phyloP scores from a whole-genome alignment of 2,329 filamentous ascomycete genomes.

The Ambrosiella cleistominuta region DNA sequence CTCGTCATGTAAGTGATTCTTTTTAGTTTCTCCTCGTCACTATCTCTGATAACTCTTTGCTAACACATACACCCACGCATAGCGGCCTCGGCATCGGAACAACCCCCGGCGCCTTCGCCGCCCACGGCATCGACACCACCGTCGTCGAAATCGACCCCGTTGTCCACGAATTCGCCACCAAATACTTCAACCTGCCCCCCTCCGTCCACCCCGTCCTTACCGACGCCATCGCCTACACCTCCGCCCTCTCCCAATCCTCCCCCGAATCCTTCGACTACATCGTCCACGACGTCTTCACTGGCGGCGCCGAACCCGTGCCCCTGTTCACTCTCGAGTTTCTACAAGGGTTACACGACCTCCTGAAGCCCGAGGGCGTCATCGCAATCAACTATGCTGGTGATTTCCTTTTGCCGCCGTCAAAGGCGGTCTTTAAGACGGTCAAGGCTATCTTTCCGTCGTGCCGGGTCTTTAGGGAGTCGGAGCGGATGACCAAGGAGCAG shows the following conservation, averaged over 20 bases:
- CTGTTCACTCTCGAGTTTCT: constrained; percentile 84
- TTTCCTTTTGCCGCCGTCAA: constrained; percentile 56
- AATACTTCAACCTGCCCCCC: constrained; percentile 63
- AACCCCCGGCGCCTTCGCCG: constrained; percentile 68
- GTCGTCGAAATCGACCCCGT: constrained; percentile 88
- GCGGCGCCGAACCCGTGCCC: constrained; percentile 73
- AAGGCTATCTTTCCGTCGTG: constrained; percentile 69
- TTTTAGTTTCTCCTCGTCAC: background rate
- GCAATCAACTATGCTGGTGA: constrained; percentile 97
- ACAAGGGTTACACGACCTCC: constrained; percentile 46
- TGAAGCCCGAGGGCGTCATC: constrained; percentile 65
- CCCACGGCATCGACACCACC: constrained; percentile 80
- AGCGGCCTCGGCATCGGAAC: constrained; percentile 87
- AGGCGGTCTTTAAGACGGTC: constrained; percentile 69
- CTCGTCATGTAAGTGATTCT: constrained; percentile 55
- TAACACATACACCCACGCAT: background rate
- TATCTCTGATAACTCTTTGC: background rate
- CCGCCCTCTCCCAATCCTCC: constrained; percentile 25
- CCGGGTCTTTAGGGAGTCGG: constrained; percentile 71
- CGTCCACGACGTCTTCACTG: constrained; percentile 94
- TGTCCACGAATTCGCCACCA: constrained; percentile 64
- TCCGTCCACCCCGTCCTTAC: constrained; percentile 68
- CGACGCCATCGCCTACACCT: constrained; percentile 60
- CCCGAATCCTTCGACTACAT: constrained; percentile 65
- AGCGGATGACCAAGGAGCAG: constrained; percentile 30